Evolutionary conservation across 352 stramenopile genomes (phyloP).

Genomic region (Phytophthora constricta): DNA sequence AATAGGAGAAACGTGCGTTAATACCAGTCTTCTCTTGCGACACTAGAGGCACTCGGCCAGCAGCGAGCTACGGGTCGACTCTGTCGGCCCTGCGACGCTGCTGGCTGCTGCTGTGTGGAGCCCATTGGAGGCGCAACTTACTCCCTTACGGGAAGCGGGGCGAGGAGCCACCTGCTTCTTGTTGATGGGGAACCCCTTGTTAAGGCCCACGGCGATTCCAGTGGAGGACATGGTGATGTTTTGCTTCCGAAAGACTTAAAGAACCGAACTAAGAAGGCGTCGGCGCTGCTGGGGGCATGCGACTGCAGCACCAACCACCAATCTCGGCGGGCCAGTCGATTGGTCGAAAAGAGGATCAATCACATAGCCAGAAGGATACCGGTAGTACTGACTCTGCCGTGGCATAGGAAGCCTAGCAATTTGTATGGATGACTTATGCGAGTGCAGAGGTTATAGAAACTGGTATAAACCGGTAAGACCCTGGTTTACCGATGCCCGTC

Average conservation of each 20-base stretch:
- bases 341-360: too few species aligned
- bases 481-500: too few species aligned
- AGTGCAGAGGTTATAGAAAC: too few species aligned
- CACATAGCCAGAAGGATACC: too few species aligned
- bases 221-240: constrained; percentile 87
- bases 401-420: too few species aligned
- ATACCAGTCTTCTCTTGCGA: constrained; percentile 5
- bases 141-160: constrained; percentile 89
- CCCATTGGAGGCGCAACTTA: constrained; percentile 59
- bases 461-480: too few species aligned
- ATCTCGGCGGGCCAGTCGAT: background rate
- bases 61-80: too few species aligned
- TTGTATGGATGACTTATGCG: too few species aligned
- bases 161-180: constrained; percentile 91
- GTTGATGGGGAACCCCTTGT: constrained; percentile 93
- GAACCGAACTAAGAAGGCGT: constrained; percentile 74
- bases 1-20: constrained; percentile 24
- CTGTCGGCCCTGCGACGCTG: too few species aligned
- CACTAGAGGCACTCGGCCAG: background rate
- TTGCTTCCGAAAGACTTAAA: constrained; percentile 89
- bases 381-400: too few species aligned
- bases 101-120: constrained; percentile 4
- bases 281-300: constrained; percentile 1
- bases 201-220: constrained; percentile 92
- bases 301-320: constrained; percentile 17